Percentiles rank a stretch among this genome's conserved stretches.
Conservation (phyloP, 495 filamentous ascomycete species). For the Monascus purpureus region DNA sequence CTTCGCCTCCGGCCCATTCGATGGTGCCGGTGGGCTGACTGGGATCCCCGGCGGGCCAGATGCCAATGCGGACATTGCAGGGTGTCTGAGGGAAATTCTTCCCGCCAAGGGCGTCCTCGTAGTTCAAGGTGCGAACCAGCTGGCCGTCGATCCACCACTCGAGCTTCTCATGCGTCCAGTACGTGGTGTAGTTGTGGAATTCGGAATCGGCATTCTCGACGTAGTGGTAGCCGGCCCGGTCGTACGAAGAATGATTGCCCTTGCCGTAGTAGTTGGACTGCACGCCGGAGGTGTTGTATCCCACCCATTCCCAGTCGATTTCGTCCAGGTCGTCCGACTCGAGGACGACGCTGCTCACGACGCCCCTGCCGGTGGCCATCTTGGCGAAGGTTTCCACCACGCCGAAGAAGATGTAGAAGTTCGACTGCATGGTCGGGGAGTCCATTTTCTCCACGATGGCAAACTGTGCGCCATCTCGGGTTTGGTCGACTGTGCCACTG, state of each 20-base stretch:
- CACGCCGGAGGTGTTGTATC: conserved; percentile 42
- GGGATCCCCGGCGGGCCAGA: conserved; percentile 77
- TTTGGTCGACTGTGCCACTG: conserved; percentile 40
- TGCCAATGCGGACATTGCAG: conserved; percentile 67
- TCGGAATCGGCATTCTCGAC: conserved; percentile 44
- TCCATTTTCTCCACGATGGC: conserved; percentile 51
- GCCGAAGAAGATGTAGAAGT: conserved; percentile 80
- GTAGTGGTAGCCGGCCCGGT: conserved; percentile 53
- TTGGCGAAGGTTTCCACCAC: conserved; percentile 58
- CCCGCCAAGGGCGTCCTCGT: conserved; percentile 39
- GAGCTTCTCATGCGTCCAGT: conserved; percentile 66
- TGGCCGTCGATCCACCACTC: conserved; percentile 70
- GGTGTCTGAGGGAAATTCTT: conserved; percentile 82
- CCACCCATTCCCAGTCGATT: conserved; percentile 70
- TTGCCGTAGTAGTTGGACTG: conserved; percentile 94
- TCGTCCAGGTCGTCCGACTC: conserved; percentile 88
- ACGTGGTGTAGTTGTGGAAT: conserved; percentile 81
- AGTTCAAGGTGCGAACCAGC: conserved; percentile 50
- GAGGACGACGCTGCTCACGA: conserved; percentile 75
- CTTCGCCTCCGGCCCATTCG: conserved; percentile 69
- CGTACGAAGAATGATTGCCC: conserved; percentile 57
- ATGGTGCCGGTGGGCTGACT: conserved; percentile 45
- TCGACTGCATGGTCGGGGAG: conserved; percentile 55
- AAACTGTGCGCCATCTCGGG: conserved; percentile 50
- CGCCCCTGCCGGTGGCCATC: conserved; percentile 54